A percentile compares a stretch with the other conserved stretches of the same genome.
These are phyloP conservation scores for Jimgerdemannia lactiflua DNA, from an alignment of 192 early-diverging fungal genomes.

Conservation along the genomic window DNA sequence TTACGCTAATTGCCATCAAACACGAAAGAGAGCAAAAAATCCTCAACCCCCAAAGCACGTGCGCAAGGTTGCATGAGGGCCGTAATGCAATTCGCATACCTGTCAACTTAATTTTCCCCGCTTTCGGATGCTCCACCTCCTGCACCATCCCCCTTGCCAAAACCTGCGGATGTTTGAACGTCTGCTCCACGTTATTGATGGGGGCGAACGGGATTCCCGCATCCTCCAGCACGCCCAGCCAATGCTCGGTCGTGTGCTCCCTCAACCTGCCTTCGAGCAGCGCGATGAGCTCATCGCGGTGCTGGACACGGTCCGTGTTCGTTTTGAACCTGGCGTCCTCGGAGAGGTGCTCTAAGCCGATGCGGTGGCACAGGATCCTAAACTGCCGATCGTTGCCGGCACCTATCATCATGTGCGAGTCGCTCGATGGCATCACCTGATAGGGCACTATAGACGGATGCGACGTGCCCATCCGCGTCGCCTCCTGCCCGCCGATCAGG, in stretches of 20 bases:
- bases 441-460: slow-evolving; percentile 95
- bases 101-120: slow-evolving; percentile 74
- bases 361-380: slow-evolving; percentile 51
- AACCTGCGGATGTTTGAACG: slow-evolving; percentile 76
- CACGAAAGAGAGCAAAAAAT: slow-evolving; percentile 11
- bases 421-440: slow-evolving; percentile 74
- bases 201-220: slow-evolving; percentile 82
- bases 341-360: slow-evolving; percentile 49
- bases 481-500: slow-evolving; percentile 80
- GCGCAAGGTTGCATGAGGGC: too few species aligned
- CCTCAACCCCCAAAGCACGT: too few species aligned
- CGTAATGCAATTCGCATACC: too few species aligned
- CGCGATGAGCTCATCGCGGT: slow-evolving; percentile 62
- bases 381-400: slow-evolving; percentile 92
- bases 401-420: slow-evolving; percentile 84
- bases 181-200: slow-evolving; percentile 73
- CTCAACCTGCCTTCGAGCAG: slow-evolving; percentile 53
- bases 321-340: slow-evolving; percentile 52
- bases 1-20: too few species aligned
- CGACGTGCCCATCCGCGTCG: slow-evolving; percentile 78
- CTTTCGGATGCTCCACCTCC: slow-evolving; percentile 78
- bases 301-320: slow-evolving; percentile 71
- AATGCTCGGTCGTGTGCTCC: slow-evolving; percentile 49
- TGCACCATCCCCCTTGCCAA: slow-evolving; percentile 68
- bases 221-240: slow-evolving; percentile 62